Evolutionary conservation across 1,284 basidiomycete genomes (phyloP).

Genomic region (Sporisorium sorghi): DNA sequence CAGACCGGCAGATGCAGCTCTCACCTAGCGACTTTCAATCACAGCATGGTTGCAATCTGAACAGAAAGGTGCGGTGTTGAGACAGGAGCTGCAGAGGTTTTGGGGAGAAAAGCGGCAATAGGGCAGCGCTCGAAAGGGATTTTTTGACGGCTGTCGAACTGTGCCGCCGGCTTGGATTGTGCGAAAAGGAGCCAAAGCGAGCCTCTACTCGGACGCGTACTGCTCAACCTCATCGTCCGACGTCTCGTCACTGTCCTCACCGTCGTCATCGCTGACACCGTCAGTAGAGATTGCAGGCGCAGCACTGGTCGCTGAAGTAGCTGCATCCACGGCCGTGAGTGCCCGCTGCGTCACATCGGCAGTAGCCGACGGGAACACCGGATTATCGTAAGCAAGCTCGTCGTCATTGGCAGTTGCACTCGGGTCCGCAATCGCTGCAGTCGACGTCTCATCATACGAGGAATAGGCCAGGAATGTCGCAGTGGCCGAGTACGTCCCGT

Average conservation of each 20-base stretch:
- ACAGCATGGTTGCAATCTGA: not conserved
- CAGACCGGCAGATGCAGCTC: not conserved
- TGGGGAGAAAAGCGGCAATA: not conserved
- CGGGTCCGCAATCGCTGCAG: not conserved
- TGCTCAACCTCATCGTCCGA: constrained; percentile 9
- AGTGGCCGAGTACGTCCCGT: constrained; percentile 7
- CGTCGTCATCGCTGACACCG: not conserved
- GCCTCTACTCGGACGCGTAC: constrained; percentile 13
- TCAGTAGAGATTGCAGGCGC: not conserved
- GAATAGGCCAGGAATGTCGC: constrained; percentile 7
- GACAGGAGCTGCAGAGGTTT: not conserved
- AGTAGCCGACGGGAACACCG: constrained; percentile 14
- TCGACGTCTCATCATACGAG: not conserved
- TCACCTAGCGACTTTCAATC: too few relatives aligned
- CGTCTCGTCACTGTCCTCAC: not conserved
- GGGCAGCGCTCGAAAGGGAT: too few relatives aligned
- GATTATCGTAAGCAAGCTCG: constrained; percentile 19
- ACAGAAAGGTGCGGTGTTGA: not conserved
- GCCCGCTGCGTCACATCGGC: not conserved
- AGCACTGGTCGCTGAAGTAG: not conserved
- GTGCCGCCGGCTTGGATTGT: not conserved
- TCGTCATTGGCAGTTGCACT: constrained; percentile 1
- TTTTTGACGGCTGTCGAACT: not conserved
- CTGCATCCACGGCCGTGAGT: too few relatives aligned
- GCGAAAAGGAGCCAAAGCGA: not conserved